phyloP scores from a whole-genome alignment of 108 stramenopile species.

The Schizochytrium sp. region DNA sequence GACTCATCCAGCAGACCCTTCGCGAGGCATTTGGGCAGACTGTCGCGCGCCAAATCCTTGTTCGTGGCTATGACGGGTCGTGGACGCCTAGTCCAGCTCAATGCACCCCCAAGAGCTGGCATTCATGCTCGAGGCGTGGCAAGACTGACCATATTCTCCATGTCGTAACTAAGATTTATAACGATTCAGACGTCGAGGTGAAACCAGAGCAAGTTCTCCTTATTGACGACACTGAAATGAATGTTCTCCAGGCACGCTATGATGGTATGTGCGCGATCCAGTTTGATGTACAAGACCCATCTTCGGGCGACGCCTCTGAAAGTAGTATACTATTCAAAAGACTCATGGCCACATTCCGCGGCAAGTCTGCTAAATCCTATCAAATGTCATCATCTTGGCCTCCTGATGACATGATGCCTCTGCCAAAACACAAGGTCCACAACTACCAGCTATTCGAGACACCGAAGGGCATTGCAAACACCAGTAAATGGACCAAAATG shows the following conservation, averaged over 20 bases:
- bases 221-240: constrained; percentile 3
- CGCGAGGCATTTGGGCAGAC: constrained; percentile 52
- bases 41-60: constrained; percentile 41
- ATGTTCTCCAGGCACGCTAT: constrained; percentile 32
- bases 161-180: constrained; percentile 23
- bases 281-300: neutral
- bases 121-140: constrained; percentile 35
- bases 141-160: constrained; percentile 41
- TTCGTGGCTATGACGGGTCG: constrained; percentile 28
- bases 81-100: constrained; percentile 20
- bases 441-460: neutral
- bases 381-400: neutral
- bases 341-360: neutral
- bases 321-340: neutral
- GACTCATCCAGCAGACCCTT: constrained; percentile 44
- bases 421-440: neutral
- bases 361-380: neutral
- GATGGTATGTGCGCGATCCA: constrained; percentile 38
- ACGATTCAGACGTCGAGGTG: constrained; percentile 28
- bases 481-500: no score
- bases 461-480: no score
- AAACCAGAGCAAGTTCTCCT: constrained; percentile 33
- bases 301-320: constrained; percentile 4
- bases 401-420: neutral
- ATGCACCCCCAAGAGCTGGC: constrained; percentile 17